Percentiles rank a stretch among this genome's conserved stretches.
These are phyloP conservation scores for Chloromonas sp. DNA, from an alignment of 163 green algal species.

Conservation along the genomic window DNA sequence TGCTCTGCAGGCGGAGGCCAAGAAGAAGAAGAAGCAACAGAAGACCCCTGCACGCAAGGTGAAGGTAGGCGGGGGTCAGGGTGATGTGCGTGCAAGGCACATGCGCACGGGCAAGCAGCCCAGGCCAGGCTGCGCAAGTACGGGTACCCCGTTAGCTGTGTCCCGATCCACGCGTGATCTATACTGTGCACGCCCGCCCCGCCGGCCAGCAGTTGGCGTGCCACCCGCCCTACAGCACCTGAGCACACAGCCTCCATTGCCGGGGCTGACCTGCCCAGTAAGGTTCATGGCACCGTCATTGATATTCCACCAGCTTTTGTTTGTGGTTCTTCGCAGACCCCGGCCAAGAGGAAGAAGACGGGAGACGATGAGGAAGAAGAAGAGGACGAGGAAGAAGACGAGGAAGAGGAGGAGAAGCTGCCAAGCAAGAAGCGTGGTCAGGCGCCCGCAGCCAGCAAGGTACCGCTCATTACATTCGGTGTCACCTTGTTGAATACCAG, in stretches of 20 bases:
- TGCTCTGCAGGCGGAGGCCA: not conserved
- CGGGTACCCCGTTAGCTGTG: not conserved
- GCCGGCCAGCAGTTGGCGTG: not conserved
- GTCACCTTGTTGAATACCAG: not conserved
- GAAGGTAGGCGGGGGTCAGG: not conserved
- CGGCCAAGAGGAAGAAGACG: conserved; percentile 10
- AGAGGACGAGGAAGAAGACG: conserved; percentile 14
- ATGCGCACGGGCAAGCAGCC: not conserved
- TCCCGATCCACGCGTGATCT: not conserved
- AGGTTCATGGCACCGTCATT: not conserved
- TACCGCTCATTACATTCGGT: not conserved
- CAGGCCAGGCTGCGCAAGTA: not conserved
- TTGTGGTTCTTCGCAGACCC: not conserved
- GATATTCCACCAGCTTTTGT: not conserved
- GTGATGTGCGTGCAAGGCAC: not conserved
- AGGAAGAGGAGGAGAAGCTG: not conserved
- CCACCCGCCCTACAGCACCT: not conserved
- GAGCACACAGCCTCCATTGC: not conserved
- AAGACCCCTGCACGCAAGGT: not conserved
- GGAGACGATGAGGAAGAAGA: conserved; percentile 10
- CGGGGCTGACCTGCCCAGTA: not conserved
- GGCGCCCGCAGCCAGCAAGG: not conserved
- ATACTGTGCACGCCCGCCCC: too few species aligned
- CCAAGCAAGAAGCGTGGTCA: not conserved
- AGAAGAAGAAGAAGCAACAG: not conserved